Conservation (phyloP, 1,139 yeast genomes). For the Candida buenavistaensis region DNA sequence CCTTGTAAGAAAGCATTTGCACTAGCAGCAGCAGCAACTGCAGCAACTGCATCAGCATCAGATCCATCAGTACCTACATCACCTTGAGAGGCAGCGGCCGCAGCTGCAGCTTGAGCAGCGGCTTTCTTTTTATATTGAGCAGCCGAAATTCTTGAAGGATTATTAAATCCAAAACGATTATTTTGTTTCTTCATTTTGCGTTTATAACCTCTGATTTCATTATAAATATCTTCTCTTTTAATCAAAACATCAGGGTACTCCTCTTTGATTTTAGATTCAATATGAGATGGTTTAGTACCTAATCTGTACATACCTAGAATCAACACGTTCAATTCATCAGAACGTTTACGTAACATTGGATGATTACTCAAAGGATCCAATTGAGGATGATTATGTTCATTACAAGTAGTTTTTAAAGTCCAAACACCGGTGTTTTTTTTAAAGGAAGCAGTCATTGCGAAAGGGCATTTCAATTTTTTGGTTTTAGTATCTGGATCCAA, state of each 20-base stretch:
- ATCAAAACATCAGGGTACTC: conserved; percentile 56
- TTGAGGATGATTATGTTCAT: conserved; percentile 61
- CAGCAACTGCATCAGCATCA: conserved; percentile 15
- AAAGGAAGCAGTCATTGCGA: conserved; percentile 57
- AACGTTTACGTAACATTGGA: conserved; percentile 58
- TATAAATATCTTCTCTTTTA: conserved; percentile 58
- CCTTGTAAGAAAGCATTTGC: conserved; percentile 36
- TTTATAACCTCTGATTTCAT: conserved; percentile 59
- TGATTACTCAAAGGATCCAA: conserved; percentile 56
- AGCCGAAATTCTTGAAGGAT: conserved; percentile 21
- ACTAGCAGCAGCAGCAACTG: conserved; percentile 21
- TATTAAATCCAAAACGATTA: conserved; percentile 20
- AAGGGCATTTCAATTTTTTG: conserved; percentile 57
- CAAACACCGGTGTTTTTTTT: conserved; percentile 51
- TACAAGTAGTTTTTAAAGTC: conserved; percentile 55
- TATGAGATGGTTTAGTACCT: conserved; percentile 60
- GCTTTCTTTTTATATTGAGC: conserved; percentile 15
- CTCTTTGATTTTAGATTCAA: conserved; percentile 53
- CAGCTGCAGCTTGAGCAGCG: conserved; percentile 14
- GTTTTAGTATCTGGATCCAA: conserved; percentile 48
- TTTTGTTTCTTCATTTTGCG: conserved; percentile 49
- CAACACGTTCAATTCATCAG: conserved; percentile 52
- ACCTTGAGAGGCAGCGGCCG: conserved; percentile 14
- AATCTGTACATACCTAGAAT: conserved; percentile 54
- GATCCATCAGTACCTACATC: conserved; percentile 23